A percentile compares a stretch with the other conserved stretches of the same genome.
phyloP scores from a whole-genome alignment of 768 basidiomycete genomes.

The Russula earlei region DNA sequence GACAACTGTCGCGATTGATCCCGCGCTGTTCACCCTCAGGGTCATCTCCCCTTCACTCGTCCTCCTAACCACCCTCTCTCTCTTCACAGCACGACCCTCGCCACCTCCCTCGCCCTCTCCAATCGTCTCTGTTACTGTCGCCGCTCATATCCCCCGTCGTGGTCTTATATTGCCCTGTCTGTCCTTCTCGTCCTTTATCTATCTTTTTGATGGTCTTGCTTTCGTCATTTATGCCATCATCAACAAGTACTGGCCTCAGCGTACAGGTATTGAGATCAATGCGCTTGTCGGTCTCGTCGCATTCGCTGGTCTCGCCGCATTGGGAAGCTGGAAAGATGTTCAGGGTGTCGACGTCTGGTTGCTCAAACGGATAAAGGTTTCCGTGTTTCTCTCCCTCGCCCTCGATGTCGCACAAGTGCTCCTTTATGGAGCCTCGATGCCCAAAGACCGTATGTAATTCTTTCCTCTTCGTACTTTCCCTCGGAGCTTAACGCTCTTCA shows the following conservation, averaged over 20 bases:
- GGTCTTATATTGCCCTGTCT: conserved; percentile 64
- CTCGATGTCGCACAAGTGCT: conserved; percentile 54
- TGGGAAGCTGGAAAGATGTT: conserved; percentile 75
- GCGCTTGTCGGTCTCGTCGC: conserved; percentile 59
- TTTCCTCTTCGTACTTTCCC: not conserved
- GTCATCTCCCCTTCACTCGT: conserved; percentile 61
- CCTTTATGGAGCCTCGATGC: conserved; percentile 38
- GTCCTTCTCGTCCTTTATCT: conserved; percentile 60
- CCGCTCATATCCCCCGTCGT: conserved; percentile 63
- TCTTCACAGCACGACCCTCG: conserved; percentile 41
- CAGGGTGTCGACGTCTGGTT: conserved; percentile 63
- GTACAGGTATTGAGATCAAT: conserved; percentile 58
- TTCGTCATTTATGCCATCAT: conserved; percentile 59
- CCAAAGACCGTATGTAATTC: conserved; percentile 24
- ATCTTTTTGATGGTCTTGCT: conserved; percentile 66
- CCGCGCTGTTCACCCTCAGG: conserved; percentile 47
- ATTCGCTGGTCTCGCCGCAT: conserved; percentile 60
- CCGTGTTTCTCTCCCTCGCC: conserved; percentile 42
- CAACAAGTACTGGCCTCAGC: conserved; percentile 51
- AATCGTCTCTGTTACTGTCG: conserved; percentile 72
- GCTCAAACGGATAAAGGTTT: conserved; percentile 44
- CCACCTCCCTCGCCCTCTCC: conserved; percentile 42
- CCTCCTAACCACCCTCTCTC: conserved; percentile 50
- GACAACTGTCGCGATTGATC: conserved; percentile 19
- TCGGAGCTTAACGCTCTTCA: not conserved